A percentile compares a stretch with the other conserved stretches of the same genome.
Evolutionary conservation across 805 yeast genomes (phyloP).

Genomic region (Candida alai): DNA sequence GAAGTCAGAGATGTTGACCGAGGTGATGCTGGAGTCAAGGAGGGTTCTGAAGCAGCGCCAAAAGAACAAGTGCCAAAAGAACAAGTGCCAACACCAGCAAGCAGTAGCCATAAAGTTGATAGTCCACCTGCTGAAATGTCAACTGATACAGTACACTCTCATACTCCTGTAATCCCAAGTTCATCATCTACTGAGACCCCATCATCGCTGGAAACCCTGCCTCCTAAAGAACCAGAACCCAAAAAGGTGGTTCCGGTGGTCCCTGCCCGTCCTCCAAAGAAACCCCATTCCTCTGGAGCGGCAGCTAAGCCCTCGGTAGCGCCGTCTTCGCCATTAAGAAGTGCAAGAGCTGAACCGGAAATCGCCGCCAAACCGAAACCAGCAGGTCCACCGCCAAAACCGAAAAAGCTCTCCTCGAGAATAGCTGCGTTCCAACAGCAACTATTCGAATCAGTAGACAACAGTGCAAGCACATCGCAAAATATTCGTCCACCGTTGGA

Average conservation of each 20-base stretch:
- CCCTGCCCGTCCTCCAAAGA: conserved; percentile 4
- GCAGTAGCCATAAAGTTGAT: too few relatives aligned
- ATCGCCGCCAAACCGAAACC: conserved; percentile 18
- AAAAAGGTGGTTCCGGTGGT: conserved; percentile 1
- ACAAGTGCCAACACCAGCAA: neutral
- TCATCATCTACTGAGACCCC: too few relatives aligned
- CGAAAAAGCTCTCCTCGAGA: conserved; percentile 72
- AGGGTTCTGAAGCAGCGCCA: too few relatives aligned
- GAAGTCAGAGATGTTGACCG: neutral
- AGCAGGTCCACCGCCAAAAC: conserved; percentile 57
- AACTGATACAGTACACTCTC: too few relatives aligned
- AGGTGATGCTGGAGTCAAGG: too few relatives aligned
- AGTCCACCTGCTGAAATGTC: too few relatives aligned
- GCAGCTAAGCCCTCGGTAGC: conserved; percentile 4
- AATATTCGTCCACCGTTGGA: neutral
- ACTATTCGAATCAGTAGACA: conserved; percentile 45
- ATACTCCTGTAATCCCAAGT: too few relatives aligned
- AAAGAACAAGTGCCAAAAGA: too few relatives aligned
- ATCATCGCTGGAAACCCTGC: too few relatives aligned
- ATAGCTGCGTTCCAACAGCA: conserved; percentile 76
- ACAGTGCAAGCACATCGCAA: neutral
- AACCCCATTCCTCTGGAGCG: neutral
- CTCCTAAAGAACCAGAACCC: too few relatives aligned
- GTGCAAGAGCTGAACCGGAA: neutral
- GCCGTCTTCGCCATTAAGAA: conserved; percentile 5